Percentiles rank a stretch among this genome's conserved stretches.
These are phyloP conservation scores for Saposhnikovia divaricata DNA, from an alignment of 129 eudicot genomes.

Conservation along the genomic window DNA sequence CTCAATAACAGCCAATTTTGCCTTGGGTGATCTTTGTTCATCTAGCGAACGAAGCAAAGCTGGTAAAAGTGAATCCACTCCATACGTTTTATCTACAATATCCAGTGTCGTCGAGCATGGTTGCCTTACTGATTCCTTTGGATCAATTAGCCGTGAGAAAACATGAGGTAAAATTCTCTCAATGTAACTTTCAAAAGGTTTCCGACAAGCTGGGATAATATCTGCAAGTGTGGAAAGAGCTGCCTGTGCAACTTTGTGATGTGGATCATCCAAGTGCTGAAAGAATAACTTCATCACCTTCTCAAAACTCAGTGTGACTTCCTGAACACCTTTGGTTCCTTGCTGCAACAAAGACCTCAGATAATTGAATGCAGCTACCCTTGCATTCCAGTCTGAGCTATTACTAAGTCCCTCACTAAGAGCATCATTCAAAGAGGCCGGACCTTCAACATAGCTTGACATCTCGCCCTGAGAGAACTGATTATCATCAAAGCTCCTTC, in stretches of 20 bases:
- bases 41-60: slow-evolving; percentile 92
- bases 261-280: slow-evolving; percentile 93
- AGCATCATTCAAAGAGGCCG: slow-evolving; percentile 80
- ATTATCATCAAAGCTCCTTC: slow-evolving; percentile 89
- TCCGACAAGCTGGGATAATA: slow-evolving; percentile 80
- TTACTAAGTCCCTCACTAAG: slow-evolving; percentile 68
- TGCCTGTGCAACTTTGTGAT: slow-evolving; percentile 98
- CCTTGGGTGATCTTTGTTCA: slow-evolving; percentile 95
- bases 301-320: slow-evolving; percentile 82
- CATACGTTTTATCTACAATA: slow-evolving; percentile 77
- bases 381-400: slow-evolving; percentile 88
- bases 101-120: slow-evolving; percentile 77
- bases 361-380: slow-evolving; percentile 93
- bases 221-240: slow-evolving; percentile 92
- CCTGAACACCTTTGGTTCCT: slow-evolving; percentile 83
- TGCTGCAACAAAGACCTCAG: slow-evolving; percentile 65
- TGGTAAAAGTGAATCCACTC: slow-evolving; percentile 80
- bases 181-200: slow-evolving; percentile 90
- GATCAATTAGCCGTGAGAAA: slow-evolving; percentile 85
- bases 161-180: slow-evolving; percentile 93
- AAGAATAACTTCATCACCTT: slow-evolving; percentile 95
- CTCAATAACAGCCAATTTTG: slow-evolving; percentile 84
- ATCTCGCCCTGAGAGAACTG: slow-evolving; percentile 65
- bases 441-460: slow-evolving; percentile 68
- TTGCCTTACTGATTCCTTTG: slow-evolving; percentile 78